Percentiles rank a stretch among this genome's conserved stretches.
These are phyloP conservation scores for Bipolaris bicolor DNA, from an alignment of 2,329 filamentous ascomycete species.

Conservation along the genomic window DNA sequence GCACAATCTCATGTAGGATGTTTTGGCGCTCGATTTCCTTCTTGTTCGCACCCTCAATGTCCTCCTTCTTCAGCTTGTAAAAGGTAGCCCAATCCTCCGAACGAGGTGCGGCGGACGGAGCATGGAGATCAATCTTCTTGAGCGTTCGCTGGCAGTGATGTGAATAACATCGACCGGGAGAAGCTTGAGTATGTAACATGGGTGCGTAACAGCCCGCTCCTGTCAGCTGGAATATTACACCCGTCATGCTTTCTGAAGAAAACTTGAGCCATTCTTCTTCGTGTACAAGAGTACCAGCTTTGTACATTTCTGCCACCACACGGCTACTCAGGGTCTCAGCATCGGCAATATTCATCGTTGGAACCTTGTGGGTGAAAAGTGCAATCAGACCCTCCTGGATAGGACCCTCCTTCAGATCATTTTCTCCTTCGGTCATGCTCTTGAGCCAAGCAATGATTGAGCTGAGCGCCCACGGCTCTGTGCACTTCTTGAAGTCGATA, in stretches of 20 bases:
- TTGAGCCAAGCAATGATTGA: slow-evolving; percentile 86
- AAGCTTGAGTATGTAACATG: slow-evolving; percentile 73
- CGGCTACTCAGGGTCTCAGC: slow-evolving; percentile 82
- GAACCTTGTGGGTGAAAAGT: slow-evolving; percentile 91
- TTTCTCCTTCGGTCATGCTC: slow-evolving; percentile 87
- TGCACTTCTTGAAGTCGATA: slow-evolving; percentile 81
- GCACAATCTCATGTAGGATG: slow-evolving; percentile 92
- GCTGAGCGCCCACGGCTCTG: slow-evolving; percentile 91
- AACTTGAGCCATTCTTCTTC: slow-evolving; percentile 99
- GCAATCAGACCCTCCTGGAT: slow-evolving; percentile 87
- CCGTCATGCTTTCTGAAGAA: slow-evolving; percentile 77
- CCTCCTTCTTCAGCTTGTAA: slow-evolving; percentile 81
- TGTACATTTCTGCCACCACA: slow-evolving; percentile 81
- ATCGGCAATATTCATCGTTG: slow-evolving; percentile 98
- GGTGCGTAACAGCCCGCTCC: slow-evolving; percentile 90
- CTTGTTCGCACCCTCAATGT: slow-evolving; percentile 71
- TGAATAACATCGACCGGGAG: slow-evolving; percentile 84
- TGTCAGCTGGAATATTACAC: slow-evolving; percentile 91
- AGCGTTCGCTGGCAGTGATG: slow-evolving; percentile 91
- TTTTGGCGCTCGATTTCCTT: slow-evolving; percentile 95
- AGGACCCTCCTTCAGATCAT: slow-evolving; percentile 81
- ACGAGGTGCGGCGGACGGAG: slow-evolving; percentile 68
- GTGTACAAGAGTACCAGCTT: slow-evolving; percentile 75
- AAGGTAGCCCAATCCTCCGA: slow-evolving; percentile 88
- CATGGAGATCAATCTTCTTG: slow-evolving; percentile 89